Base-by-base conservation (phyloP, 768 basidiomycete species). In the Tricholoma sp. region DNA sequence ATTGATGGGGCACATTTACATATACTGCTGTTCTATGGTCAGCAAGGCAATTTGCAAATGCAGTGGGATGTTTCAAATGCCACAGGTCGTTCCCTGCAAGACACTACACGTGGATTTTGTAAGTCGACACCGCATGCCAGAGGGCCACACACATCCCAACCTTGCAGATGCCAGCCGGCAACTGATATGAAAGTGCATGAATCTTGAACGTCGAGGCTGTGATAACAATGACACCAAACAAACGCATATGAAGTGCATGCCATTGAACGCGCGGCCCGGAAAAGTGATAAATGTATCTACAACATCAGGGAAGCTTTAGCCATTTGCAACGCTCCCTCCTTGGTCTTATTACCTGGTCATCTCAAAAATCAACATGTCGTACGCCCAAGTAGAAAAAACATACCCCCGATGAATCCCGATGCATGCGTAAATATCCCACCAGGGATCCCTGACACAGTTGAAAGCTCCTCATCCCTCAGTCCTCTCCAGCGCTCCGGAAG, bases 401-500 rank as follows among this genome's bases (percentile, higher is more conserved):
- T 60, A 86, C 94, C 94, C 65, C 97, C 97, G 66, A 94, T 98
- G 71, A 99, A 99, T 7, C 97, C 97, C 57, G 88, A 89, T 0
- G 95, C 93, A 72, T 99, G 97, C 22, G 95, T 85, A 66, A 99
- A 99, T 54, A 97, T 83, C 52, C 95, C 81, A 1, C 87, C 93
- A 0, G 83, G 81, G 58, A 98, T 84, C 2, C 92, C 91, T 14
- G 83, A 83, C 6, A 82, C 72, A 61, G 81, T 73, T 49, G 87
- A 89, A 39, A 99, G 75, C 46, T 81, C 80, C 9, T 91, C 89
- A 69, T 98, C 96, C 49, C 97, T 79, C 37, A 94, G 72, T 5
- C 97, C 97, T 59, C 95, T 81, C 97, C 97, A 99, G 60, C 79
- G 77, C 66, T 97, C 94, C 1, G 97, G 97, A 39, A 99, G 76